These are phyloP conservation scores for Arctium lappa DNA, from an alignment of 129 eudicot genomes.

Conservation along the genomic window DNA sequence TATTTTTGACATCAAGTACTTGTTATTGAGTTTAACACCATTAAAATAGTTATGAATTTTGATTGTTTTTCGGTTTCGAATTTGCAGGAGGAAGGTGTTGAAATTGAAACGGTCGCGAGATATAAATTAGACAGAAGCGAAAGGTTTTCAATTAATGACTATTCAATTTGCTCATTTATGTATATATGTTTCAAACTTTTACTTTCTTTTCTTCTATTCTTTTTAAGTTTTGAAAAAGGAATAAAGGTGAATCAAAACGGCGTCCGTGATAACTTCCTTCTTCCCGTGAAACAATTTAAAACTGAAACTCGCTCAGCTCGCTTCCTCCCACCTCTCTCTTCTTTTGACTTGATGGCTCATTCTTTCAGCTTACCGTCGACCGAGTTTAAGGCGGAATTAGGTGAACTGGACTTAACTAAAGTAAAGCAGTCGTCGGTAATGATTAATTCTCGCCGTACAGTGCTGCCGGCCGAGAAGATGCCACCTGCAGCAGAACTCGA, in stretches of 20 bases:
- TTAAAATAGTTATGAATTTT: slow-evolving; percentile 4
- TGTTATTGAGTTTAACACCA: neutral
- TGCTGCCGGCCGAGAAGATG: slow-evolving; percentile 40
- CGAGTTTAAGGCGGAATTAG: slow-evolving; percentile 35
- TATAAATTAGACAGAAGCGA: slow-evolving; percentile 27
- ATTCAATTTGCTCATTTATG: slow-evolving; percentile 16
- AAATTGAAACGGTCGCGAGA: slow-evolving; percentile 27
- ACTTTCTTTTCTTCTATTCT: slow-evolving; percentile 24
- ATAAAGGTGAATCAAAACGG: slow-evolving; percentile 14
- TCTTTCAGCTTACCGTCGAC: slow-evolving; percentile 31
- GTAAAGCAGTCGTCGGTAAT: slow-evolving; percentile 22
- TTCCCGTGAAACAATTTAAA: neutral
- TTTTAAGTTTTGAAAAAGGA: slow-evolving; percentile 13
- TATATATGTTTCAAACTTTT: neutral
- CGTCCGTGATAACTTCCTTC: neutral
- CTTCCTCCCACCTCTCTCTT: neutral
- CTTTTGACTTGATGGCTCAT: neutral
- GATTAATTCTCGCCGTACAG: slow-evolving; percentile 32
- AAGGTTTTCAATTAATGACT: slow-evolving; percentile 34
- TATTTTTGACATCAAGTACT: neutral
- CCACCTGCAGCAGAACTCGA: slow-evolving; percentile 69
- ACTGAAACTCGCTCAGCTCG: neutral
- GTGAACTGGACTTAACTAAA: slow-evolving; percentile 40
- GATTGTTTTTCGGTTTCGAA: slow-evolving; percentile 11
- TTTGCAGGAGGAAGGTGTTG: slow-evolving; percentile 32